A percentile compares a stretch with the other conserved stretches of the same genome.
Conservation (phyloP, 2,329 filamentous ascomycete species). For the Fusarium tjaetaba region DNA sequence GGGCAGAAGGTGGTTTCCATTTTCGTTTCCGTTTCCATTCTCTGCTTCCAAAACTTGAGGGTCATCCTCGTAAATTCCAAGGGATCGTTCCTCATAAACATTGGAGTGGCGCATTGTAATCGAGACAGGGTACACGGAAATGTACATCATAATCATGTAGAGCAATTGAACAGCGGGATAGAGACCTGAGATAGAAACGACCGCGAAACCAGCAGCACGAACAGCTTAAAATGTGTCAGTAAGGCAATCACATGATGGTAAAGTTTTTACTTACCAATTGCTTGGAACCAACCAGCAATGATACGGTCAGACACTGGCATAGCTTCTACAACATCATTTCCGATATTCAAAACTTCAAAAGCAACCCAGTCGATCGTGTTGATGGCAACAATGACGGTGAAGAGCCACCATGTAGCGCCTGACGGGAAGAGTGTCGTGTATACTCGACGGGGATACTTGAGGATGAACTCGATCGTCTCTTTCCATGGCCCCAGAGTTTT, state of each 20-base stretch:
- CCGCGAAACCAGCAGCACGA: slow-evolving; percentile 72
- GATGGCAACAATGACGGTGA: slow-evolving; percentile 68
- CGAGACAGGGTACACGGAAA: slow-evolving; percentile 70
- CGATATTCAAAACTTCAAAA: slow-evolving; percentile 73
- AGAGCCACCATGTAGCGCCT: slow-evolving; percentile 72
- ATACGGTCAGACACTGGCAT: slow-evolving; percentile 64
- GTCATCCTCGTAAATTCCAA: slow-evolving; percentile 65
- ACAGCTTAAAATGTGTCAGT: slow-evolving; percentile 56
- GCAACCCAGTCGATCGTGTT: slow-evolving; percentile 72
- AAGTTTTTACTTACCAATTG: slow-evolving; percentile 55
- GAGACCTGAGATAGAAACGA: slow-evolving; percentile 66
- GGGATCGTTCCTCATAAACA: slow-evolving; percentile 74
- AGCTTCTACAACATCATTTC: slow-evolving; percentile 63
- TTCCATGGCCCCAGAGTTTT: slow-evolving; percentile 54
- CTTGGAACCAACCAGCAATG: slow-evolving; percentile 73
- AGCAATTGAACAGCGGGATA: slow-evolving; percentile 68
- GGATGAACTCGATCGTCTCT: slow-evolving; percentile 63
- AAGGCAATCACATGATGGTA: background rate
- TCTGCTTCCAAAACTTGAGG: slow-evolving; percentile 42
- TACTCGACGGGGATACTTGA: slow-evolving; percentile 66
- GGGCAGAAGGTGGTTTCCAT: slow-evolving; percentile 17
- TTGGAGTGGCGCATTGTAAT: slow-evolving; percentile 75
- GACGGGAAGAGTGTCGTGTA: slow-evolving; percentile 73
- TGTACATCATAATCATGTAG: slow-evolving; percentile 74
- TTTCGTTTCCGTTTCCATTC: slow-evolving; percentile 1